These are phyloP conservation scores for Ustilago xerochloae DNA, from an alignment of 1,284 basidiomycete species.

Conservation along the genomic window DNA sequence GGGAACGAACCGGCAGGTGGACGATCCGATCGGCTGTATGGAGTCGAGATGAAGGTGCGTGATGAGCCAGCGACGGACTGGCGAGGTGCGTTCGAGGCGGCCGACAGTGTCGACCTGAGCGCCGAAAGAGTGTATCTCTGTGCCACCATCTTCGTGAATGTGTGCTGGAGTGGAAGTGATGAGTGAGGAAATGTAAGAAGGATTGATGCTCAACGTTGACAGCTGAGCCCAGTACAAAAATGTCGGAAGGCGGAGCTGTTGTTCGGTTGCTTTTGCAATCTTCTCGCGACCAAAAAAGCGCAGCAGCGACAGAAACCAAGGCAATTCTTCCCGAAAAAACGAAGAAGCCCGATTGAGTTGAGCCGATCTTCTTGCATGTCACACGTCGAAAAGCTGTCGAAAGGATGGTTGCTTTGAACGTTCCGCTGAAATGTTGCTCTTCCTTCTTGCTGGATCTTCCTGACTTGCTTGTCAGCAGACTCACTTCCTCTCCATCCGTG, in stretches of 20 bases:
- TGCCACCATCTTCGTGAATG: slow-evolving; percentile 23
- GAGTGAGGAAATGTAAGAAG: background rate
- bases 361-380: slow-evolving; percentile 1
- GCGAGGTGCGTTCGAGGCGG: slow-evolving; percentile 29
- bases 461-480: background rate
- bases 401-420: background rate
- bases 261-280: background rate
- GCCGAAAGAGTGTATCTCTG: slow-evolving; percentile 45
- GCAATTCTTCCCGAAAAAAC: background rate
- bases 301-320: background rate
- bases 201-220: background rate
- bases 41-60: slow-evolving; percentile 38
- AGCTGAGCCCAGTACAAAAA: slow-evolving; percentile 4
- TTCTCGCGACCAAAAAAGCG: slow-evolving; percentile 7
- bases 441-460: slow-evolving; percentile 2
- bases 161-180: background rate
- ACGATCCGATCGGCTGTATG: slow-evolving; percentile 36
- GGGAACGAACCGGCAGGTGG: slow-evolving; percentile 44
- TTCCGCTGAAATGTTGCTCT: background rate
- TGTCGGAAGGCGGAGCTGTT: slow-evolving; percentile 6
- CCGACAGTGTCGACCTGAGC: slow-evolving; percentile 45
- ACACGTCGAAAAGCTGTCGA: background rate
- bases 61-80: slow-evolving; percentile 35
- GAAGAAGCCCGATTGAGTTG: background rate
- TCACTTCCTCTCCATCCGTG: background rate